Conservation (phyloP, 2,329 filamentous ascomycete species). For the Penicillium sp. region DNA sequence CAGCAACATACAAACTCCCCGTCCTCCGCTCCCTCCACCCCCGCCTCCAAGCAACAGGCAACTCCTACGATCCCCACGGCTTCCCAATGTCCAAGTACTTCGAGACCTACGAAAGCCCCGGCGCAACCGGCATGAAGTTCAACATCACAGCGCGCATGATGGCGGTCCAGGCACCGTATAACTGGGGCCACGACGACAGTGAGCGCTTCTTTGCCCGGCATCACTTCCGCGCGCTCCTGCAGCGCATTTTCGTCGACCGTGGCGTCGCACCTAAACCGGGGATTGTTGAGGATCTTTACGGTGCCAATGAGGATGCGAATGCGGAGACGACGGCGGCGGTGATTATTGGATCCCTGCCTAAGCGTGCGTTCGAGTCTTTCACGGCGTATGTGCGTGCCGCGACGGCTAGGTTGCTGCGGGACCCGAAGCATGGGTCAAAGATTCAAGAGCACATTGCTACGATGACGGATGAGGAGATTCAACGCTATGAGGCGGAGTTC, state of each 20-base stretch:
- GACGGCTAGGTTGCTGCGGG: conserved; percentile 69
- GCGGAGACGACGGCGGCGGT: conserved; percentile 66
- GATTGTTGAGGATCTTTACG: conserved; percentile 33
- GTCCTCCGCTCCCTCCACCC: conserved; percentile 73
- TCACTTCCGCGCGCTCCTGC: conserved; percentile 86
- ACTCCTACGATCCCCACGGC: conserved; percentile 80
- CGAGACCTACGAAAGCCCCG: conserved; percentile 55
- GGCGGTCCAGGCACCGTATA: conserved; percentile 92
- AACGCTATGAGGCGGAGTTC: conserved; percentile 68
- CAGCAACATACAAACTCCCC: conserved; percentile 82
- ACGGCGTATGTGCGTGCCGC: conserved; percentile 78
- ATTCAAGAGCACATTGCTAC: conserved; percentile 66
- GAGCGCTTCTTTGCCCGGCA: conserved; percentile 88
- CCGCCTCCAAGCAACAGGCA: conserved; percentile 68
- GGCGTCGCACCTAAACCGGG: conserved; percentile 68
- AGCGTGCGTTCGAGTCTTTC: conserved; percentile 76
- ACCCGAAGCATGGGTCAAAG: conserved; percentile 61
- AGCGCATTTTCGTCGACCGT: conserved; percentile 87
- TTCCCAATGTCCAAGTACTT: conserved; percentile 87
- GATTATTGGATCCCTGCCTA: conserved; percentile 82
- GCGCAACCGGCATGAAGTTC: conserved; percentile 68
- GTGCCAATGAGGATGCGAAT: conserved; percentile 33
- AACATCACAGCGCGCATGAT: conserved; percentile 98
- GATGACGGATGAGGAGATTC: conserved; percentile 75
- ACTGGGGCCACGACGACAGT: conserved; percentile 83